Percentiles rank a stretch among this genome's conserved stretches.
Evolutionary conservation across 2,329 filamentous ascomycete genomes (phyloP).

Genomic region (Aspergillus sojae): DNA sequence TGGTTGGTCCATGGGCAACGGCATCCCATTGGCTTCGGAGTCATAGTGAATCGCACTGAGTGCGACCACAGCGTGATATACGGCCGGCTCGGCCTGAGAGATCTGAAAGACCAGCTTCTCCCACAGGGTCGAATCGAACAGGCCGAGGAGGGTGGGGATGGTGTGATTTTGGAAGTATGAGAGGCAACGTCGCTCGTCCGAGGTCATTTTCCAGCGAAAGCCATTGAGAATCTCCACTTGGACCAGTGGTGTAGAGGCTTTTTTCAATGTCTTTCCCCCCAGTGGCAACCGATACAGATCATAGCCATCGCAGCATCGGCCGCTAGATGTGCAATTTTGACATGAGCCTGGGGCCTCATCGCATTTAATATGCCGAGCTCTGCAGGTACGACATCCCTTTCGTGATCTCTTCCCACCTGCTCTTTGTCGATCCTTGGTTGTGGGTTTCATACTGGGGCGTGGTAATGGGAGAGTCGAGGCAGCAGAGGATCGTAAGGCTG

Average conservation of each 20-base stretch:
- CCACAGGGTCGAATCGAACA: neutral
- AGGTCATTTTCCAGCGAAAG: conserved; percentile 5
- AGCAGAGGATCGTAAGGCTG: neutral
- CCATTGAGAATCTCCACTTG: neutral
- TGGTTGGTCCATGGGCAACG: neutral
- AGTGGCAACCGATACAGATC: neutral
- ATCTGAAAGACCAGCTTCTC: conserved; percentile 1
- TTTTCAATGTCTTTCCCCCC: rapidly evolving
- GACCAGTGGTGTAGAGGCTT: neutral
- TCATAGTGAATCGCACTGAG: conserved; percentile 1
- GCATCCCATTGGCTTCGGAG: neutral
- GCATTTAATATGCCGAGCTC: neutral
- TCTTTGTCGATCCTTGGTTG: neutral
- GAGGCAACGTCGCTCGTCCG: conserved; percentile 9
- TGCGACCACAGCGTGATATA: conserved; percentile 2
- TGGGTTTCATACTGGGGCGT: neutral
- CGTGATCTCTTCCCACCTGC: neutral
- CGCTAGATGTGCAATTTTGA: conserved; percentile 1
- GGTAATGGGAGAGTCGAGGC: no score
- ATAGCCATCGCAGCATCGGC: conserved; percentile 6
- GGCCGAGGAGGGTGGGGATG: neutral
- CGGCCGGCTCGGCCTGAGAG: neutral
- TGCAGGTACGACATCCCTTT: neutral
- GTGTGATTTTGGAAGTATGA: neutral
- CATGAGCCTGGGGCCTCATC: conserved; percentile 1